phyloP scores from a whole-genome alignment of 164 flowering plant genomes.

The Vitis amurensis region DNA sequence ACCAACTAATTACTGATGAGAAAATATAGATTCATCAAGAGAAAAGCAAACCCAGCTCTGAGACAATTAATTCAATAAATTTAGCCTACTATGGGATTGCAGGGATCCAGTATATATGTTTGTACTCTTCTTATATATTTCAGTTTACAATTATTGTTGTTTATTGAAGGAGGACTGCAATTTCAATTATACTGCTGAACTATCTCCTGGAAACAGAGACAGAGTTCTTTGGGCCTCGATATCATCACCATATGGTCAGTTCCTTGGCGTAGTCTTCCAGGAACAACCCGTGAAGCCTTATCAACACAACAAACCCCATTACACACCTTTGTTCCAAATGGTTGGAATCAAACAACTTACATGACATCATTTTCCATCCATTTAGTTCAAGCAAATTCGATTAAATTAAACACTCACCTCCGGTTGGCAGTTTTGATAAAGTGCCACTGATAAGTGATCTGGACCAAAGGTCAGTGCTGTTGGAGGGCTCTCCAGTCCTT shows the following conservation, averaged over 20 bases:
- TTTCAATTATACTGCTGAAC: neutral
- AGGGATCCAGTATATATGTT: no score
- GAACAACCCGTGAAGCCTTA: slow-evolving; percentile 11
- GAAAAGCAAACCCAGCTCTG: no score
- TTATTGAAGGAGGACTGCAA: no score
- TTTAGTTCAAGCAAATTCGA: neutral
- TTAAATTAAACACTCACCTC: slow-evolving; percentile 17
- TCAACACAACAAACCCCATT: neutral
- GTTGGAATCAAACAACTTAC: no score
- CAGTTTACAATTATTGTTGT: no score
- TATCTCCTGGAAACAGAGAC: slow-evolving; percentile 3
- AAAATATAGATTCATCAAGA: no score
- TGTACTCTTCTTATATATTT: no score
- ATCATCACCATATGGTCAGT: slow-evolving; percentile 22
- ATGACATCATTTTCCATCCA: no score
- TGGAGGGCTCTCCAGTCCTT: slow-evolving; percentile 3
- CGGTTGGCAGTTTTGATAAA: slow-evolving; percentile 7
- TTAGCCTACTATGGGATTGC: no score
- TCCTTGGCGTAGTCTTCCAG: slow-evolving; percentile 1
- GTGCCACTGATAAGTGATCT: slow-evolving; percentile 3
- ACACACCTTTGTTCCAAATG: no score
- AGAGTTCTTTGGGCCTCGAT: slow-evolving; percentile 8
- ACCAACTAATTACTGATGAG: no score
- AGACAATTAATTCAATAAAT: no score
- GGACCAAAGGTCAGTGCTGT: slow-evolving; percentile 9